Evolutionary conservation across 2,329 filamentous ascomycete species (phyloP).

Genomic region (Aspergillus latus): DNA sequence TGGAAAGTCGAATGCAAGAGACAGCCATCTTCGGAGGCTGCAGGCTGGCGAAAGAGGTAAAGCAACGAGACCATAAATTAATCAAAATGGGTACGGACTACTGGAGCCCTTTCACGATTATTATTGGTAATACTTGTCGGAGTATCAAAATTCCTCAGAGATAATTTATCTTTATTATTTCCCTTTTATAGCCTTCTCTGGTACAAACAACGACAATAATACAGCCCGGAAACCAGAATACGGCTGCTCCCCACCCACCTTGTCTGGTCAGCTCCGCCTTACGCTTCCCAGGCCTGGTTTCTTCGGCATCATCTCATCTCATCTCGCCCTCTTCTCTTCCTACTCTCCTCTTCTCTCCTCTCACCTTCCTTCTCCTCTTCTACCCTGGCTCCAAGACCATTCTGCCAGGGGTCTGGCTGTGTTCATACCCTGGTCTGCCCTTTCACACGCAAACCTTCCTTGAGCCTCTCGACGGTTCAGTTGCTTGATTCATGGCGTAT

Average conservation of each 20-base stretch:
- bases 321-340: slow-evolving; percentile 21
- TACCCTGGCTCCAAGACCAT: slow-evolving; percentile 12
- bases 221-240: slow-evolving; percentile 11
- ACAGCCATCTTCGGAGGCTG: slow-evolving; percentile 7
- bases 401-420: slow-evolving; percentile 24
- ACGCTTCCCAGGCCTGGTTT: slow-evolving; percentile 21
- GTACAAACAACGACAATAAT: slow-evolving; percentile 18
- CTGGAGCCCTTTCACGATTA: slow-evolving; percentile 3
- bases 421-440: slow-evolving; percentile 16
- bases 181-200: slow-evolving; percentile 12
- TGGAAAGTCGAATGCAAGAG: slow-evolving; percentile 1
- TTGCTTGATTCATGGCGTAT: slow-evolving; percentile 36
- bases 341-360: slow-evolving; percentile 18
- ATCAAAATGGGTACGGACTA: background rate
- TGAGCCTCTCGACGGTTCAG: slow-evolving; percentile 14
- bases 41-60: slow-evolving; percentile 11
- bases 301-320: slow-evolving; percentile 30
- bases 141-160: slow-evolving; percentile 4
- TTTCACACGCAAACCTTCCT: slow-evolving; percentile 21
- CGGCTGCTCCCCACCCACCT: slow-evolving; percentile 18
- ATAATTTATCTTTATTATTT: slow-evolving; percentile 9
- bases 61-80: slow-evolving; percentile 5
- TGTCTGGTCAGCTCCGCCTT: slow-evolving; percentile 22
- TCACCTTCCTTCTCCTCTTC: slow-evolving; percentile 9
- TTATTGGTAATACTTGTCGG: slow-evolving; percentile 10